Evolutionary conservation across 768 basidiomycete species (phyloP), one percentile per base, ranked within the genome.

Genomic region (Gloeopeniophorella convolvens): DNA sequence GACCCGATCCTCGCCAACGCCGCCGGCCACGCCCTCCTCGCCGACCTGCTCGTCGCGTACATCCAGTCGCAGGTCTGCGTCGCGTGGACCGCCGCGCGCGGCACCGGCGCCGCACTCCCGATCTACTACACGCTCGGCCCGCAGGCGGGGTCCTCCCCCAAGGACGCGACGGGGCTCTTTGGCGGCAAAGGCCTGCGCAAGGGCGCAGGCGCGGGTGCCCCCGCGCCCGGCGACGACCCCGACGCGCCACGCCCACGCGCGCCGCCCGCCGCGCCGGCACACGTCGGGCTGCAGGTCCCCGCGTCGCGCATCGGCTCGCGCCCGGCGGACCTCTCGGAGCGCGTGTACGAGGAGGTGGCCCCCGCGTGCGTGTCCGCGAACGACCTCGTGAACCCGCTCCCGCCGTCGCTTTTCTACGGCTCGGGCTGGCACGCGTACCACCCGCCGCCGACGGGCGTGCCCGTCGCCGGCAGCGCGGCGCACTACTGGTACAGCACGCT

Each of bases 361-460:
- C 96, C 95, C 6, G 92, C 77, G 70, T 98, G 96, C 66, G 92
- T 90, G 0, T 85, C 84, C 18, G 96, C 96, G n/a, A 95, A 97
- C 67, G 94, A 99, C 65, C 74, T 98, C 44, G 90, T 99, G 67
- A 97, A 98, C 69, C 96, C 96, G 1, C 75, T 98, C 0, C 95
- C 95, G n/a, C 81, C 85, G 0, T 89, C 89, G 26, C 69, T 97
- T 59, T 98, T 98, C 71, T 88, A 85, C 54, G 96, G 93, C 26
- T 84, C 85, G 0, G 96, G 96, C 5, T 99, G 95, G 95, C 74
- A 77, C 53, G 78, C 79, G 1, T 78, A 76, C 61, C 89, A 93
- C 65, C 90, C 87, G 0, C 65, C 76, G 5, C 43, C 39, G 39
- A 21, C 43, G 2, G 68, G 74, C 42, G 59, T 67, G 36, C 66